Evolutionary conservation across 2,329 filamentous ascomycete genomes (phyloP).

Genomic region (Aureobasidium sp.): DNA sequence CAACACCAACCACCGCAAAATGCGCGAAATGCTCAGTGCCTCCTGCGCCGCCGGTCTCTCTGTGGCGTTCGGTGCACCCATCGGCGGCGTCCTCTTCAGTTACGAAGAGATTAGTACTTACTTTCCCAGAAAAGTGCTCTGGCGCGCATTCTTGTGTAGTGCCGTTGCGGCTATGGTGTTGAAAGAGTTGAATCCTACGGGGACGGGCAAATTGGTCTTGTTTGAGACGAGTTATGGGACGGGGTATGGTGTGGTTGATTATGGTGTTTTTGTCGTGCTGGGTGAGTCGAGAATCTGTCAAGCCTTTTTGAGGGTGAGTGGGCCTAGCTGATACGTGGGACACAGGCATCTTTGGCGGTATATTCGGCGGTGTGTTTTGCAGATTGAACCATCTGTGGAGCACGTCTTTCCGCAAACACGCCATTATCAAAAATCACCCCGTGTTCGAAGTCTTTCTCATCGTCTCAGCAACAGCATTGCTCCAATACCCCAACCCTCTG

Average conservation of each 20-base stretch:
- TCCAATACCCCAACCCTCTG: constrained; percentile 52
- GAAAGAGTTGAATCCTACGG: constrained; percentile 52
- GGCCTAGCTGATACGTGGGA: not conserved
- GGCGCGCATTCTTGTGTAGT: constrained; percentile 53
- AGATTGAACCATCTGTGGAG: constrained; percentile 52
- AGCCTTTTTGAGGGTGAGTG: not conserved
- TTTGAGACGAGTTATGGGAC: constrained; percentile 55
- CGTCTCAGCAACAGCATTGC: constrained; percentile 45
- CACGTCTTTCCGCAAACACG: constrained; percentile 46
- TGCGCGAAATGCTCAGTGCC: constrained; percentile 52
- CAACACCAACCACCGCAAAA: constrained; percentile 49
- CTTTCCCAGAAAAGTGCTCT: constrained; percentile 53
- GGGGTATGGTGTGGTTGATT: constrained; percentile 49
- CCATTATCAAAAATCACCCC: constrained; percentile 48
- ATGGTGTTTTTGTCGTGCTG: constrained; percentile 50
- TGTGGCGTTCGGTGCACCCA: constrained; percentile 56
- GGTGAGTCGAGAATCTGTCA: constrained; percentile 26
- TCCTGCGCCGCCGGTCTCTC: constrained; percentile 52
- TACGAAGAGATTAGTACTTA: constrained; percentile 57
- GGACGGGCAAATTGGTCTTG: constrained; percentile 53
- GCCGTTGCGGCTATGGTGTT: constrained; percentile 49
- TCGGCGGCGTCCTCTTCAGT: constrained; percentile 54
- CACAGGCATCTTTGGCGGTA: constrained; percentile 45
- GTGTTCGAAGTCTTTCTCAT: constrained; percentile 52
- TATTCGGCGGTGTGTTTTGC: constrained; percentile 55